Conservation (phyloP, 257 asterid genomes). For the Anisodus acutangulus region DNA sequence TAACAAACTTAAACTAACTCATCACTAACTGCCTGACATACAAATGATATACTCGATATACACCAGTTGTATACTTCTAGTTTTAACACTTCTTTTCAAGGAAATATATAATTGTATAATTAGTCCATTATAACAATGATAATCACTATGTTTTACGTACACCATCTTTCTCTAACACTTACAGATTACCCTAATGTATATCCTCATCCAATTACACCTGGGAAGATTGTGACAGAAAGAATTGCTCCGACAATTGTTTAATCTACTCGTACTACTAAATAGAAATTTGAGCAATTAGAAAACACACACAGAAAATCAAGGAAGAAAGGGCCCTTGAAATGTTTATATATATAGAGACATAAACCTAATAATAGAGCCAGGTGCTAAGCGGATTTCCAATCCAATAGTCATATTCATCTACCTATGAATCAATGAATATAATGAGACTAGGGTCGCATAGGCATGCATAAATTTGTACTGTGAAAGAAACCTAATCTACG, state of each 20-base stretch:
- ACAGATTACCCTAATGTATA: background rate
- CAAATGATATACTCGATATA: no score
- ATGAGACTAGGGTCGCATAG: background rate
- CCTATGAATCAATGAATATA: background rate
- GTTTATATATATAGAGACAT: background rate
- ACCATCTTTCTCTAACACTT: background rate
- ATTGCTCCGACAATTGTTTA: background rate
- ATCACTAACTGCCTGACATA: no score
- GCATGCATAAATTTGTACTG: background rate
- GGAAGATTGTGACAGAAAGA: background rate
- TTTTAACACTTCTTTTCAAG: no score
- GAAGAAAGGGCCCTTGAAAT: background rate
- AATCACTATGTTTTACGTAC: background rate
- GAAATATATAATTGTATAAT: no score
- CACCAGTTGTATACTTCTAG: no score
- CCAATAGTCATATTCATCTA: background rate
- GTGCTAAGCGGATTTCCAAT: background rate
- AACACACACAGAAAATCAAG: background rate
- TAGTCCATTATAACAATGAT: background rate
- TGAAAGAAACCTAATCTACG: constrained; percentile 23
- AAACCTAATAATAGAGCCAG: constrained; percentile 1
- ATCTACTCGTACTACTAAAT: background rate
- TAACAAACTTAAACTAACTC: no score
- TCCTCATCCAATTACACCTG: background rate
- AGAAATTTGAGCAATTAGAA: background rate